These are phyloP conservation scores for Chaetomiaceae sp. DNA, from an alignment of 2,329 filamentous ascomycete genomes.

Conservation along the genomic window DNA sequence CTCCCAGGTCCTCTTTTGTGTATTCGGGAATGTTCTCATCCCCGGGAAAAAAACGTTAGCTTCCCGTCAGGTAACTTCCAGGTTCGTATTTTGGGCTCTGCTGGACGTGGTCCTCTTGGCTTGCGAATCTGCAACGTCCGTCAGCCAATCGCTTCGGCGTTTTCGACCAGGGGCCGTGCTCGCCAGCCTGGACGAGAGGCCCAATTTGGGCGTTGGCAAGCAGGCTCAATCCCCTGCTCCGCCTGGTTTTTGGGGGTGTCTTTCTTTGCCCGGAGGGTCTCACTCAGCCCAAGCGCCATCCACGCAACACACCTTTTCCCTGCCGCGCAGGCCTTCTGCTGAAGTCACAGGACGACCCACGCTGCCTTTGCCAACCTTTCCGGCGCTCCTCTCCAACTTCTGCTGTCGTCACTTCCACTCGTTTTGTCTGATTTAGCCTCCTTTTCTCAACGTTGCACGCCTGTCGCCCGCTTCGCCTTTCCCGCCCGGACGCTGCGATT, in stretches of 20 bases:
- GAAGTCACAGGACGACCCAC: background rate
- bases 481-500: background rate
- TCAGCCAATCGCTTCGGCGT: background rate
- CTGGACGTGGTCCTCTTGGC: too few species aligned
- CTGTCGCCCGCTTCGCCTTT: background rate
- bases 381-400: background rate
- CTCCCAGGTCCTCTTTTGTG: too few species aligned
- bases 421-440: background rate
- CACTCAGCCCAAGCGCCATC: constrained; percentile 5
- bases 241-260: background rate
- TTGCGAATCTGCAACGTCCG: background rate
- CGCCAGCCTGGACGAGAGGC: background rate
- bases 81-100: too few species aligned
- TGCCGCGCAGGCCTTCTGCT: background rate
- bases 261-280: background rate
- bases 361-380: background rate
- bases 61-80: too few species aligned
- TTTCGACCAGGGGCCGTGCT: background rate
- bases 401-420: background rate
- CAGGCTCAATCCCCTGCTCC: constrained; percentile 6
- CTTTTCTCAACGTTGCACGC: background rate
- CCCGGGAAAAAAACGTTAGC: too few species aligned
- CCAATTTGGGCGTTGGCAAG: constrained; percentile 9
- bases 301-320: too few species aligned
- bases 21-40: too few species aligned